Percentiles rank a stretch among this genome's conserved stretches.
Evolutionary conservation across 2,329 filamentous ascomycete genomes (phyloP).

Genomic region (Celoporthe dispersa): DNA sequence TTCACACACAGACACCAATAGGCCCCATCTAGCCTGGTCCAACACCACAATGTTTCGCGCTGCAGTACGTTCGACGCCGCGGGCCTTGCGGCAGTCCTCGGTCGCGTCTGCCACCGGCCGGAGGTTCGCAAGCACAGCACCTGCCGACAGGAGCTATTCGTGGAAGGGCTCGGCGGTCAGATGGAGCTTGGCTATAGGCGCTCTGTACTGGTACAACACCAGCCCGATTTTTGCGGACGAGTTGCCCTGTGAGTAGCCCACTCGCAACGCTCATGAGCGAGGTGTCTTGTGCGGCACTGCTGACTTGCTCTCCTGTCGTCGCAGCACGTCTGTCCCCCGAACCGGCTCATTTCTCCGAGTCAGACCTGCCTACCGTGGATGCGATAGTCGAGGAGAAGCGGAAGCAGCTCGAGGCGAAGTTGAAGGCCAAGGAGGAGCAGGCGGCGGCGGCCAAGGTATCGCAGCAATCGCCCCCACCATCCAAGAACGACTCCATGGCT

Average conservation of each 20-base stretch:
- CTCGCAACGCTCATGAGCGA: background rate
- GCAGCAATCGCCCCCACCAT: constrained; percentile 35
- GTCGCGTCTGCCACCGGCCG: constrained; percentile 47
- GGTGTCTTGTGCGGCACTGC: constrained; percentile 17
- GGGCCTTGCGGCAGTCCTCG: constrained; percentile 48
- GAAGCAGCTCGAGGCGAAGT: constrained; percentile 47
- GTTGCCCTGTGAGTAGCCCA: constrained; percentile 65
- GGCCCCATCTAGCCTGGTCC: background rate
- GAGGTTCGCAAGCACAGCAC: constrained; percentile 57
- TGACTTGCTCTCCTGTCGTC: background rate
- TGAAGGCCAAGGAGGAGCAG: constrained; percentile 25
- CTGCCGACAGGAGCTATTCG: constrained; percentile 70
- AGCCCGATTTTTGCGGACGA: constrained; percentile 86
- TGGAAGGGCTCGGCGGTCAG: constrained; percentile 79
- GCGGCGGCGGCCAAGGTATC: constrained; percentile 35
- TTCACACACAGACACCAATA: background rate
- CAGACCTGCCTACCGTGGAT: constrained; percentile 67
- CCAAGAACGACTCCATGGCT: constrained; percentile 34
- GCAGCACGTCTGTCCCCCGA: constrained; percentile 43
- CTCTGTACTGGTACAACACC: constrained; percentile 94
- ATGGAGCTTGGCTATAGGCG: constrained; percentile 75
- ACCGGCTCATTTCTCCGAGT: constrained; percentile 58
- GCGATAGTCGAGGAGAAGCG: constrained; percentile 69
- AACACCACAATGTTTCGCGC: constrained; percentile 55
- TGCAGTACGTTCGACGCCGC: constrained; percentile 53